Percentiles rank a stretch among this genome's conserved stretches.
These are phyloP conservation scores for Scenedesmus sp. DNA, from an alignment of 163 green algal genomes.

Conservation along the genomic window DNA sequence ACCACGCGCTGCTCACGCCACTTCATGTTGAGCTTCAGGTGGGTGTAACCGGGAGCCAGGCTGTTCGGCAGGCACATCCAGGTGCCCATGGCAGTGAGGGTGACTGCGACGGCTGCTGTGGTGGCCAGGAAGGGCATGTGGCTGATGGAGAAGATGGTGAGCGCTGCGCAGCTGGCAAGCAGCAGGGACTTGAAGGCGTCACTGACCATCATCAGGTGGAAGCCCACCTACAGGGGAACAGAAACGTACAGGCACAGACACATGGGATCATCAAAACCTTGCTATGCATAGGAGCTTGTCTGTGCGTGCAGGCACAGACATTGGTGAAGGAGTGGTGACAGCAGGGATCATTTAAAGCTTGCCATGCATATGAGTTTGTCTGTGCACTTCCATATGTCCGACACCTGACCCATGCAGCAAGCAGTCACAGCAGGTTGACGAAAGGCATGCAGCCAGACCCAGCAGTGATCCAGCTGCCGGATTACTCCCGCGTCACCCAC, in stretches of 20 bases:
- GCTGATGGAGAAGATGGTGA: constrained; percentile 21
- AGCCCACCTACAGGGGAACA: constrained; percentile 12
- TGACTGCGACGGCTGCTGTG: neutral
- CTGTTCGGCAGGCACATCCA: constrained; percentile 40
- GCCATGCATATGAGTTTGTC: no score
- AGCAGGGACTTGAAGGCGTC: constrained; percentile 45
- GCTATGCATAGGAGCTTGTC: no score
- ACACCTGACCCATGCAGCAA: neutral
- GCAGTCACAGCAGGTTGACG: no score
- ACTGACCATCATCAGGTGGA: constrained; percentile 35
- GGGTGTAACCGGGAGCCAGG: constrained; percentile 33
- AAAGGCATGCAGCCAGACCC: neutral
- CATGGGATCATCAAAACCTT: no score
- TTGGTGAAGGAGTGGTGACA: neutral
- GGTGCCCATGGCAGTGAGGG: neutral
- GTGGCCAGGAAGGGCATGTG: constrained; percentile 21
- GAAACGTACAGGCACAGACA: neutral
- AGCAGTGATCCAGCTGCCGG: neutral
- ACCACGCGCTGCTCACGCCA: constrained; percentile 46
- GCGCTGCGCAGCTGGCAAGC: constrained; percentile 34
- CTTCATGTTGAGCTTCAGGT: constrained; percentile 50
- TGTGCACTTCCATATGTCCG: no score
- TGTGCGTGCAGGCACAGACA: neutral
- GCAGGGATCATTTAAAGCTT: neutral
- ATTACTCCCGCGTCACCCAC: neutral